Conservation (phyloP, 1,284 basidiomycete species). For the Ustilago shanxiensis region DNA sequence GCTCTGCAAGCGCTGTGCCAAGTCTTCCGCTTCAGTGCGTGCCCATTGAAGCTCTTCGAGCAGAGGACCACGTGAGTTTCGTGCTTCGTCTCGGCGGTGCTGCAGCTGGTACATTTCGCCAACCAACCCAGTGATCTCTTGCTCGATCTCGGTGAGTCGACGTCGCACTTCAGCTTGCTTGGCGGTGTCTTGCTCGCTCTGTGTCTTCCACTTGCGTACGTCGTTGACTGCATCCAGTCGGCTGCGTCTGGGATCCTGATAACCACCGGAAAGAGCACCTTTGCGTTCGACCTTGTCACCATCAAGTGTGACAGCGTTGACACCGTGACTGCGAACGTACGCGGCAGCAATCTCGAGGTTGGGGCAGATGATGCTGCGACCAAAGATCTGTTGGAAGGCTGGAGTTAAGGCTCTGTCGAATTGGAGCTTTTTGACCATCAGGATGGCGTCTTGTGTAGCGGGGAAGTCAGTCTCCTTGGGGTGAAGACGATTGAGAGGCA, state of each 20-base stretch:
- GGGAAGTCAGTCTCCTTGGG: conserved; percentile 78
- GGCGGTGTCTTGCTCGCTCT: conserved; percentile 78
- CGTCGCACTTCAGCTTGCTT: conserved; percentile 81
- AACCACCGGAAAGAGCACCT: conserved; percentile 94
- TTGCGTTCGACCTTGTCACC: conserved; percentile 98
- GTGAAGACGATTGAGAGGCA: conserved; percentile 96
- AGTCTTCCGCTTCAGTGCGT: conserved; percentile 79
- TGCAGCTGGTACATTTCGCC: conserved; percentile 81
- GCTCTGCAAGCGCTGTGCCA: conserved; percentile 76
- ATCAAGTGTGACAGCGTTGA: conserved; percentile 97
- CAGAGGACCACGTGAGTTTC: conserved; percentile 79
- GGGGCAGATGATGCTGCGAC: conserved; percentile 93
- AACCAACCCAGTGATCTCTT: conserved; percentile 83
- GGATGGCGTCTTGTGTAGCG: conserved; percentile 83
- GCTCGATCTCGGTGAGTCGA: conserved; percentile 81
- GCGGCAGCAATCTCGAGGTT: conserved; percentile 91
- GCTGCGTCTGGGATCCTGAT: conserved; percentile 89
- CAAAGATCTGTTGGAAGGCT: conserved; percentile 98
- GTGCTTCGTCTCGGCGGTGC: conserved; percentile 79
- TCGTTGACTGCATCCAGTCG: conserved; percentile 87
- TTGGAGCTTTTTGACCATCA: conserved; percentile 80
- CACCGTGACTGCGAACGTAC: conserved; percentile 91
- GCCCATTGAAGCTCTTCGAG: conserved; percentile 77
- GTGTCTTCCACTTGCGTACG: conserved; percentile 82
- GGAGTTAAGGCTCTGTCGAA: conserved; percentile 81